These are phyloP conservation scores for Chlamydomonas schloesseri DNA, from an alignment of 139 green algal genomes.

Conservation along the genomic window DNA sequence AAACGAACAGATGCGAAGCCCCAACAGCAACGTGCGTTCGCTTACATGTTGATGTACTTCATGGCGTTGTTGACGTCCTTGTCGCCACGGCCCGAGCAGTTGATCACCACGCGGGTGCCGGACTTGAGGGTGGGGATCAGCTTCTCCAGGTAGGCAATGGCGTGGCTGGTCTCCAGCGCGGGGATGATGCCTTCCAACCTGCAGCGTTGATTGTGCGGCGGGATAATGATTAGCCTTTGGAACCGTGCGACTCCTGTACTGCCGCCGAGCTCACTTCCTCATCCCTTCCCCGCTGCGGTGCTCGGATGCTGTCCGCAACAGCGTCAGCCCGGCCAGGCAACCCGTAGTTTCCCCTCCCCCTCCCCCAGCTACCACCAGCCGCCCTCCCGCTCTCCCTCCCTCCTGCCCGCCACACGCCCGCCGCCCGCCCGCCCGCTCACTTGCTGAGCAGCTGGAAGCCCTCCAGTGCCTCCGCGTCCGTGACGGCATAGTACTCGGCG, in stretches of 20 bases:
- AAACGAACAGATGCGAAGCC: too few species aligned
- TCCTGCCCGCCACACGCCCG: background rate
- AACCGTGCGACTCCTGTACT: too few species aligned
- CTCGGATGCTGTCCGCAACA: too few species aligned
- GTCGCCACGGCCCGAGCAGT: conserved; percentile 94
- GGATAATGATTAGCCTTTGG: conserved; percentile 77
- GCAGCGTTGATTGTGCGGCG: too few species aligned
- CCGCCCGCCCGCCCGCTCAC: background rate
- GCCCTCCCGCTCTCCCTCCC: background rate
- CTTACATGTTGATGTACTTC: conserved; percentile 58
- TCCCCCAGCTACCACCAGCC: too few species aligned
- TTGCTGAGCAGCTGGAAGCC: conserved; percentile 81
- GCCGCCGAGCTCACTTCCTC: too few species aligned
- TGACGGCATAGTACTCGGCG: conserved; percentile 96
- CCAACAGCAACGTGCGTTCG: too few species aligned
- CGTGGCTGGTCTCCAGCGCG: conserved; percentile 97
- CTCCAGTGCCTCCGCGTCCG: conserved; percentile 87
- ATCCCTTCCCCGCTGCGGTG: too few species aligned
- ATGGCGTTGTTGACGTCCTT: conserved; percentile 97
- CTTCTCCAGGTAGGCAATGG: conserved; percentile 90
- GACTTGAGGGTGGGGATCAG: conserved; percentile 82
- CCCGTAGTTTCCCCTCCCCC: too few species aligned
- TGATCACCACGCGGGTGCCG: conserved; percentile 91
- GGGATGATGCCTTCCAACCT: conserved; percentile 98
- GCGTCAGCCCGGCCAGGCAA: too few species aligned